Base-by-base conservation (phyloP, 2,329 filamentous ascomycete species). In the Lachnum nothofagi region DNA sequence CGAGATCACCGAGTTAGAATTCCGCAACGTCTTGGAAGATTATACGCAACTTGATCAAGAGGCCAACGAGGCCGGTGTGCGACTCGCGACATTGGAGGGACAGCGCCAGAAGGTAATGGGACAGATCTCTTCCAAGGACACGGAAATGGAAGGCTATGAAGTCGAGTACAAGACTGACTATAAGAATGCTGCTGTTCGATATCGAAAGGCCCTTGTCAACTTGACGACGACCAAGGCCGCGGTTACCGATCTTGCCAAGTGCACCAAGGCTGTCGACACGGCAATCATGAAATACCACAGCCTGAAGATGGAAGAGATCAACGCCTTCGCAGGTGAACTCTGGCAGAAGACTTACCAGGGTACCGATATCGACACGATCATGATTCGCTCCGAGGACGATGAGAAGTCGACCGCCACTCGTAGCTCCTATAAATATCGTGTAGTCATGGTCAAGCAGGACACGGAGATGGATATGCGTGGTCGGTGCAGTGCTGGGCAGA, bases 401-500 rank as follows among this genome's bases (percentile, higher is more conserved):
- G 34, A 37, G 16, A 19, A 17, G n/a, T 37, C 34, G 66, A 81
- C 46, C 6, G 80, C 81, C 48, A 84, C 81, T 44, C 17, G n/a
- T 14, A 90, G 88, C 61, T 87, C 77, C 54, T 97, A 97, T 77
- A 97, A 98, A 70, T 98, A 98, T 74, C 88, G 93, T 40, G 85
- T 98, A 5, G 91, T 88, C 69, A 98, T 98, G 93, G 83, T 95
- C 60, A 98, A 98, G 72, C 86, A 91, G 65, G 90, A 94, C 63
- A 88, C 87, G 0, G 93, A 98, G 69, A 95, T 98, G 90, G 93
- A 98, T 71, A 98, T 98, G 93, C 88, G 93, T 54, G 94, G 93
- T 1, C 88, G 93, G 47, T 98, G 93, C 75, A 94, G 88, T 58
- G 93, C 93, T 1, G 93, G 93, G 3, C 93, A 98, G 67, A 96